phyloP scores from a whole-genome alignment of 768 basidiomycete genomes.

The Termitomyces sp. region DNA sequence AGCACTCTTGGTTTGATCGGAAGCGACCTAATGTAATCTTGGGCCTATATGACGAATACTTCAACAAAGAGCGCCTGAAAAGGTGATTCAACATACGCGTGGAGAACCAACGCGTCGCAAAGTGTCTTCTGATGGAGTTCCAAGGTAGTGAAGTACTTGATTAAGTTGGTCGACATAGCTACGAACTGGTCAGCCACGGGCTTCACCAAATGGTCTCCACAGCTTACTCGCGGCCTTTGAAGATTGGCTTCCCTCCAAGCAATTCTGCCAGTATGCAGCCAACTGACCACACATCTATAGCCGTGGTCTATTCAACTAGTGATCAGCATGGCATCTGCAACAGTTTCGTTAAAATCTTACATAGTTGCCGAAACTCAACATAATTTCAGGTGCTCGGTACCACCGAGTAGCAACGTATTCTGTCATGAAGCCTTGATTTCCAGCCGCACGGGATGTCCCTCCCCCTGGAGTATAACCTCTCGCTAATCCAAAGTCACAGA shows the following conservation, averaged over 20 bases:
- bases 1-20: constrained; percentile 95
- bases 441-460: constrained; percentile 64
- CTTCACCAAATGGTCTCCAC: background rate
- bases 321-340: constrained; percentile 8
- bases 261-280: constrained; percentile 95
- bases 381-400: constrained; percentile 99
- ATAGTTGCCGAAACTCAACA: constrained; percentile 95
- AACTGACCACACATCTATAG: constrained; percentile 95
- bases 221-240: constrained; percentile 93
- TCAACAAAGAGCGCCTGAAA: background rate
- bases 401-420: constrained; percentile 99
- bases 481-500: constrained; percentile 98
- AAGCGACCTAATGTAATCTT: constrained; percentile 96
- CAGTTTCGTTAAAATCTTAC: constrained; percentile 41
- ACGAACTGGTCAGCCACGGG: constrained; percentile 8
- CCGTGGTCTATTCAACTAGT: constrained; percentile 55
- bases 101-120: constrained; percentile 94
- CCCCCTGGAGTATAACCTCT: constrained; percentile 87
- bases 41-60: constrained; percentile 50
- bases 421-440: constrained; percentile 96
- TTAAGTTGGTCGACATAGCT: constrained; percentile 99
- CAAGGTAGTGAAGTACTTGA: constrained; percentile 97
- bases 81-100: constrained; percentile 46
- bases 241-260: constrained; percentile 90
- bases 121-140: constrained; percentile 95